phyloP scores from a whole-genome alignment of 306 rosid genomes.

The Senna tora region DNA sequence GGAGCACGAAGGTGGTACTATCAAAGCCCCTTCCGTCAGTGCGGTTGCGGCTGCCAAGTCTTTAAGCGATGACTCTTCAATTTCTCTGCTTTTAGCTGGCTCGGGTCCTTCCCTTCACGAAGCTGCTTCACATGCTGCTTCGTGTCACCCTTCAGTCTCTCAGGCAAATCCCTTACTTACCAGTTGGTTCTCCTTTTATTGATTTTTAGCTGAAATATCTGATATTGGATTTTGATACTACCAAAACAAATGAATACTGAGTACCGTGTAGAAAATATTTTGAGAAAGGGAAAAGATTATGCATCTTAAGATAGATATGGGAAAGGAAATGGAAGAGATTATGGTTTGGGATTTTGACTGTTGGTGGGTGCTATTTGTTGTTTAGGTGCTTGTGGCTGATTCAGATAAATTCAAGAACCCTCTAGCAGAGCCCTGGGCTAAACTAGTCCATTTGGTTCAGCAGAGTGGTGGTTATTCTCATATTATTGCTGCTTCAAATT shows the following conservation, averaged over 20 bases:
- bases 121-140: constrained; percentile 80
- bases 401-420: constrained; percentile 40
- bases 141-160: constrained; percentile 73
- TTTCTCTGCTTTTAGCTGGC: constrained; percentile 84
- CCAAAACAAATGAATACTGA: not conserved
- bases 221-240: not conserved
- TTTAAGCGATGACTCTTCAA: constrained; percentile 54
- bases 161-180: constrained; percentile 45
- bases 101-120: constrained; percentile 76
- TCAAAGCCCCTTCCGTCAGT: constrained; percentile 69
- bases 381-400: constrained; percentile 71
- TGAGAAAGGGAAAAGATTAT: not conserved
- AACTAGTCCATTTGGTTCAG: constrained; percentile 60
- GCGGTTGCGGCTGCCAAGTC: constrained; percentile 77
- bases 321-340: not conserved
- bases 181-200: not conserved
- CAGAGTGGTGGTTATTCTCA: constrained; percentile 62
- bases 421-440: constrained; percentile 12
- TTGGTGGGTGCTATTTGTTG: constrained; percentile 29
- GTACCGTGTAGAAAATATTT: not conserved
- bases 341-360: constrained; percentile 2
- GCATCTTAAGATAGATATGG: not conserved
- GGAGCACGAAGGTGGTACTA: constrained; percentile 75
- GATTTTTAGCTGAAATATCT: constrained; percentile 6
- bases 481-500: constrained; percentile 59